Conservation (phyloP, 768 basidiomycete genomes). For the Crassisporium funariophilum region DNA sequence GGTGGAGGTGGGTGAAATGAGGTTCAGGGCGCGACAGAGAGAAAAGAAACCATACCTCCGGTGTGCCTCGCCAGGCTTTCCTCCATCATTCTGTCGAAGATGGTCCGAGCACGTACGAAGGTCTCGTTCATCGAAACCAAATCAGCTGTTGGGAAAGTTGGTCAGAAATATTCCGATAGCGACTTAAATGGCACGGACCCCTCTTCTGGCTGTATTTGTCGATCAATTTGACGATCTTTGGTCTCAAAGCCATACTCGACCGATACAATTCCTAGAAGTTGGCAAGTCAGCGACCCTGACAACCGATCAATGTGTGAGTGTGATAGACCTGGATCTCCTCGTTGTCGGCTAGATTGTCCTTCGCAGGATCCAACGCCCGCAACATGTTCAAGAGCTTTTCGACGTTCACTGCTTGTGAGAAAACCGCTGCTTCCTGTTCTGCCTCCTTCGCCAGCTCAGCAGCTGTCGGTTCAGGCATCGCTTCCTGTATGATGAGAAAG, state of each 20-base stretch:
- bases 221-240: conserved; percentile 95
- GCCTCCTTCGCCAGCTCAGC: conserved; percentile 79
- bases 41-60: conserved; percentile 45
- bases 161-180: conserved; percentile 17
- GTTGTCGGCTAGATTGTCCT: conserved; percentile 86
- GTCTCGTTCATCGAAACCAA: conserved; percentile 94
- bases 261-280: conserved; percentile 80
- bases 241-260: conserved; percentile 83
- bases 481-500: conserved; percentile 51
- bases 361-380: conserved; percentile 67
- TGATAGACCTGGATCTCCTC: conserved; percentile 83
- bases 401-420: conserved; percentile 83
- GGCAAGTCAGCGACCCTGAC: neutral
- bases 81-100: conserved; percentile 95
- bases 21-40: neutral
- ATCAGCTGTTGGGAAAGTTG: conserved; percentile 61
- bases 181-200: conserved; percentile 30
- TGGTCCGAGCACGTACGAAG: conserved; percentile 83
- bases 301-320: conserved; percentile 5
- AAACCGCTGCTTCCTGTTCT: conserved; percentile 86
- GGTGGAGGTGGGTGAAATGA: conserved; percentile 11
- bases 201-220: conserved; percentile 97
- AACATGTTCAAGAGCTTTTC: conserved; percentile 80
- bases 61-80: conserved; percentile 79
- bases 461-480: conserved; percentile 81